Evolutionary conservation across 371 early-diverging fungal species (phyloP).

Genomic region (Funneliformis caledonium): DNA sequence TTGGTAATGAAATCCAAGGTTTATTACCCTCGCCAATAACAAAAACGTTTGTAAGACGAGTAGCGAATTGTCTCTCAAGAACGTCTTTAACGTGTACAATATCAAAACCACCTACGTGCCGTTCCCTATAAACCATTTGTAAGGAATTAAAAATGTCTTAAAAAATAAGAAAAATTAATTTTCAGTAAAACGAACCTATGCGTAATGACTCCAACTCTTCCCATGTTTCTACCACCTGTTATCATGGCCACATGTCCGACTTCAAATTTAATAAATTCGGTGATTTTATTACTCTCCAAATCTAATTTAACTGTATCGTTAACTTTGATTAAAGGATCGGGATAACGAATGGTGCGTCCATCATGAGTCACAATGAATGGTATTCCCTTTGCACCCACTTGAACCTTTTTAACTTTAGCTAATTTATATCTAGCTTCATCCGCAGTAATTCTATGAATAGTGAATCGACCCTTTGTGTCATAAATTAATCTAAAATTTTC

Average conservation of each 20-base stretch:
- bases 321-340: constrained; percentile 98
- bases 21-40: constrained; percentile 86
- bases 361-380: constrained; percentile 99
- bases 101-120: constrained; percentile 96
- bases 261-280: constrained; percentile 81
- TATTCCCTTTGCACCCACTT: constrained; percentile 93
- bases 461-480: constrained; percentile 99
- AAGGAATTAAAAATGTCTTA: neutral
- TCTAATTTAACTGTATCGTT: constrained; percentile 99
- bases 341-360: constrained; percentile 99
- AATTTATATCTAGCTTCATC: constrained; percentile 99
- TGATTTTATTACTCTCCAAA: constrained; percentile 92
- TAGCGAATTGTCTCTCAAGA: constrained; percentile 85
- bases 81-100: constrained; percentile 94
- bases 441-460: constrained; percentile 98
- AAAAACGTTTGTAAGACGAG: constrained; percentile 89
- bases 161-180: neutral
- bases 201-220: constrained; percentile 98
- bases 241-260: constrained; percentile 95
- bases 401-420: constrained; percentile 96
- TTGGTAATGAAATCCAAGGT: constrained; percentile 92
- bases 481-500: constrained; percentile 99
- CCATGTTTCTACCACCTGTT: constrained; percentile 99
- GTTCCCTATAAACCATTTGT: constrained; percentile 59
- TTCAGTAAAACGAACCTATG: constrained; percentile 64